phyloP scores from a whole-genome alignment of 495 filamentous ascomycete species.

The Aspergillus sclerotioniger region DNA sequence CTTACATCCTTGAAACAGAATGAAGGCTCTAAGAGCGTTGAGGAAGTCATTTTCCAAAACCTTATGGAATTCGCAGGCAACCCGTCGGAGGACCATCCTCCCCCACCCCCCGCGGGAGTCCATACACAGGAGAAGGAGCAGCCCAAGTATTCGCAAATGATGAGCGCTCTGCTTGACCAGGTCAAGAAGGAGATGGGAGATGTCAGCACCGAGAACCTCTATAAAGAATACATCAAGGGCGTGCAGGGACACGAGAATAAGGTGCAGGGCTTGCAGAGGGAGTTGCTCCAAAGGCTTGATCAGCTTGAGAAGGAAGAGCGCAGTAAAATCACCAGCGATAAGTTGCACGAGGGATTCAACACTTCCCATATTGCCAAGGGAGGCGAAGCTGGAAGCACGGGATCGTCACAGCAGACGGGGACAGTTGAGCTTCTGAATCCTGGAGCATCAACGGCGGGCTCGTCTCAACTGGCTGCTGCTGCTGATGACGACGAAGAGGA shows the following conservation, averaged over 20 bases:
- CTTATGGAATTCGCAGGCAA: slow-evolving; percentile 76
- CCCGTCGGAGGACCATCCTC: slow-evolving; percentile 70
- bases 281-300: slow-evolving; percentile 68
- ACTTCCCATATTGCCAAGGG: slow-evolving; percentile 72
- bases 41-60: slow-evolving; percentile 80
- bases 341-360: slow-evolving; percentile 89
- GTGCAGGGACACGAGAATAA: slow-evolving; percentile 72
- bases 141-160: slow-evolving; percentile 92
- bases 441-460: slow-evolving; percentile 36
- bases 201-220: slow-evolving; percentile 59
- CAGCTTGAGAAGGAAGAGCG: slow-evolving; percentile 84
- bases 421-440: slow-evolving; percentile 82
- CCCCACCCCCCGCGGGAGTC: slow-evolving; percentile 70
- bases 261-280: slow-evolving; percentile 71
- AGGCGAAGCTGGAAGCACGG: slow-evolving; percentile 39
- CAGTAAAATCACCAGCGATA: slow-evolving; percentile 91
- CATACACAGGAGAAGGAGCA: slow-evolving; percentile 70
- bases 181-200: slow-evolving; percentile 87
- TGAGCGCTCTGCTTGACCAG: slow-evolving; percentile 86
- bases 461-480: slow-evolving; percentile 51
- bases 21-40: slow-evolving; percentile 65
- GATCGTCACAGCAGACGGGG: slow-evolving; percentile 30
- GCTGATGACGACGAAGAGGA: slow-evolving; percentile 58
- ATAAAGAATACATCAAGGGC: slow-evolving; percentile 70
- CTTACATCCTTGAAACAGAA: slow-evolving; percentile 67